Evolutionary conservation across 768 basidiomycete species (phyloP), one percentile per base, ranked within the genome.

Genomic region (Dioszegia crocea): DNA sequence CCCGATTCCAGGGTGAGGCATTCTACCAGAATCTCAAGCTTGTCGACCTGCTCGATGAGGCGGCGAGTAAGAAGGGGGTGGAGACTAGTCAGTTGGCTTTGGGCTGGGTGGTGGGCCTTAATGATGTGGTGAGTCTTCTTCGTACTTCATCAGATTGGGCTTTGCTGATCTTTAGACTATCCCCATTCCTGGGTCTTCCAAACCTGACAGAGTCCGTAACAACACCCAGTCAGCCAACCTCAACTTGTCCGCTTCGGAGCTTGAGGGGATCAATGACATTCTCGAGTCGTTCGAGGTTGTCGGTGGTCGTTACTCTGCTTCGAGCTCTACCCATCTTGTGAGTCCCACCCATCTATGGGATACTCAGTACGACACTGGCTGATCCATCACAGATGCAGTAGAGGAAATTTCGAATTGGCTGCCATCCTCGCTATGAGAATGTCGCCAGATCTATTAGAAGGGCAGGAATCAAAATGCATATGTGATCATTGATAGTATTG

Each of bases 141-240:
- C 33, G 21, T 39, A n/a, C 29, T 41, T 29, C 47, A 27, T 24
- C 16, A 1, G 30, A 12, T 36, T 11, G 23, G 27, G 30, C 33
- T 4, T 14, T 24, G 43, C 30, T 57, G 33, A 54, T 17, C 14
- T 11, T 8, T 78, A 81, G 63, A 79, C 82, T 21, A 76, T 83
- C 56, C 81, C 82, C 3, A 77, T 83, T 19, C 82, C 82, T 0
- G 82, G 82, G 17, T 76, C 75, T n/a, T 73, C 68, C 57, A 80
- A 79, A 44, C 70, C 76, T 46, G 71, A 78, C 1, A 78, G 82
- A 30, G 80, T 82, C 16, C 60, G 78, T 38, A 81, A 84, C 64
- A 82, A 83, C 47, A 70, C 80, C 50, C 68, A 68, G n/a, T 81
- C 80, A 0, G 80, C 79, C 30, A 74, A 81, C 33, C 67, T 84